These are phyloP conservation scores for Pichia sp. DNA, from an alignment of 1,139 yeast genomes.

Conservation along the genomic window DNA sequence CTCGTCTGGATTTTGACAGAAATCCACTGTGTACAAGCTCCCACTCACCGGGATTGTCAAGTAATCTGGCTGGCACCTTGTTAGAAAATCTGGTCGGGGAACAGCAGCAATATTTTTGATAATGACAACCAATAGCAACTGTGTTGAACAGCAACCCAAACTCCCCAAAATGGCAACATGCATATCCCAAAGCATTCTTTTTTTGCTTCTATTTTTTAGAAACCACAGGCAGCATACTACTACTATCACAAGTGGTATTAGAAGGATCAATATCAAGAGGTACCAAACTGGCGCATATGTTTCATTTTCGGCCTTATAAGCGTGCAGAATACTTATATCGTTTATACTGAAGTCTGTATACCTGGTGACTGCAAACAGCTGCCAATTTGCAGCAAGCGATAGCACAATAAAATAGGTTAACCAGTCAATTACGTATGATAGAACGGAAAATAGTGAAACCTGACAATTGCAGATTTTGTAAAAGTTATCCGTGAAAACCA, in stretches of 20 bases:
- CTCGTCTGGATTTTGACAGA: conserved; percentile 35
- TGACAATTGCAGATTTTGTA: background rate
- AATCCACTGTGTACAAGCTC: conserved; percentile 34
- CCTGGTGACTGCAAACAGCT: conserved; percentile 36
- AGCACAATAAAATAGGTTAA: conserved; percentile 22
- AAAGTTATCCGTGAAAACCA: background rate
- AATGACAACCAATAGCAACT: conserved; percentile 39
- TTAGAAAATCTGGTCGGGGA: conserved; percentile 46
- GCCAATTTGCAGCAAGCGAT: conserved; percentile 33
- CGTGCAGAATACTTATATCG: conserved; percentile 35
- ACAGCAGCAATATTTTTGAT: conserved; percentile 43
- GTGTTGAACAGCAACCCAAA: conserved; percentile 40
- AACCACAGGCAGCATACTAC: conserved; percentile 26
- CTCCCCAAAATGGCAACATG: conserved; percentile 38
- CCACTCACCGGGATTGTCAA: conserved; percentile 12
- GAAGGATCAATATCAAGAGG: conserved; percentile 31
- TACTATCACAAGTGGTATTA: conserved; percentile 36
- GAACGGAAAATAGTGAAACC: conserved; percentile 24
- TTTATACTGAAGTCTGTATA: conserved; percentile 40
- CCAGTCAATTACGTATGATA: conserved; percentile 37
- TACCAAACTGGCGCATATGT: conserved; percentile 35
- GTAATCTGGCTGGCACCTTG: conserved; percentile 38
- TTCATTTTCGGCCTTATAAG: conserved; percentile 35
- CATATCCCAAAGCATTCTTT: conserved; percentile 41
- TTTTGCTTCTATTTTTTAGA: conserved; percentile 16